phyloP scores from a whole-genome alignment of 225 moss, liverwort and hornwort genomes.

The Bryoerythrophyllum caledonicum region DNA sequence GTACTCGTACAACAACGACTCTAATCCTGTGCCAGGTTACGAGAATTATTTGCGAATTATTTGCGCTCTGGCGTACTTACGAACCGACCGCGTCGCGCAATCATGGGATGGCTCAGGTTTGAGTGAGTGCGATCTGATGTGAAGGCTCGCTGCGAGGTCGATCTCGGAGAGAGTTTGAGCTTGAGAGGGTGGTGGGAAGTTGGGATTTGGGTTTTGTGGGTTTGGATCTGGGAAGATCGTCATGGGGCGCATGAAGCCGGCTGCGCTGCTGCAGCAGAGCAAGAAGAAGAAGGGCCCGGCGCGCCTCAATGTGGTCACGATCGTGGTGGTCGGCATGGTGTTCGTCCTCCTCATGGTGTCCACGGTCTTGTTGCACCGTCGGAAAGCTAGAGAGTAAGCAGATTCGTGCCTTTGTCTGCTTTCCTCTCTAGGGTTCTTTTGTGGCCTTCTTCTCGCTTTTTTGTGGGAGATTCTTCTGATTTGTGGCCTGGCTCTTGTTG shows the following conservation, averaged over 20 bases:
- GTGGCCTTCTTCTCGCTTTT: too few relatives aligned
- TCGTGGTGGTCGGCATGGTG: conserved; percentile 60
- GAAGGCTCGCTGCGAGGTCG: background rate
- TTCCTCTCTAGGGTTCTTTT: too few relatives aligned
- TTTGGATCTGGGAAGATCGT: background rate
- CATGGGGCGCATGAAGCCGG: conserved; percentile 79
- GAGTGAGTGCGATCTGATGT: background rate
- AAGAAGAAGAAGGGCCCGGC: conserved; percentile 76
- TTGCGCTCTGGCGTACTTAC: background rate
- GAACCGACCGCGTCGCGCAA: conserved; percentile 25
- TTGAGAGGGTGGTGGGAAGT: background rate
- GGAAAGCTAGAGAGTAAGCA: conserved; percentile 36
- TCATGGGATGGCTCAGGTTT: background rate
- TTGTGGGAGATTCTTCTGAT: background rate
- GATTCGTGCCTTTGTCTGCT: too few relatives aligned
- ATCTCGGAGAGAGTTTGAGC: background rate
- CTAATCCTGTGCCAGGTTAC: background rate
- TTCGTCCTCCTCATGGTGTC: conserved; percentile 55
- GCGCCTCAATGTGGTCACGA: conserved; percentile 48
- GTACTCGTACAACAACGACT: too few relatives aligned
- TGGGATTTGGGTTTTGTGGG: background rate
- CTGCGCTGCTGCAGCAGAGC: conserved; percentile 67
- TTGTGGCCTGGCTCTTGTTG: conserved; percentile 19
- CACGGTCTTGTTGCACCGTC: conserved; percentile 45
- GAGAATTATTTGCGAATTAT: conserved; percentile 20